Conservation (phyloP, 352 stramenopile species). For the Phytophthora litchii region DNA sequence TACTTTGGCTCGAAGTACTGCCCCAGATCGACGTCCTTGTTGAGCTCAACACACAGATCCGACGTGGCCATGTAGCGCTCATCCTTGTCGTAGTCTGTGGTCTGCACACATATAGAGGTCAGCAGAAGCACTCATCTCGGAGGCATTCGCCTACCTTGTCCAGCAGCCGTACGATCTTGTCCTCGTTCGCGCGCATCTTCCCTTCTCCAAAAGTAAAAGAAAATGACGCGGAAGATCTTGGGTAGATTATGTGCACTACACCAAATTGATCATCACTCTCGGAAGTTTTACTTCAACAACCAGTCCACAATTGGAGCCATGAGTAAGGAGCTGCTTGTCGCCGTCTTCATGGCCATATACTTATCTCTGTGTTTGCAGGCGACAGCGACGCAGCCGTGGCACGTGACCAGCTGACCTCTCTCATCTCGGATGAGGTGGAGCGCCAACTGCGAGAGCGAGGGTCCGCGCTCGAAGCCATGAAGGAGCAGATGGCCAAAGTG, state of each 20-base stretch:
- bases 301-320: constrained; percentile 18
- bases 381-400: constrained; percentile 38
- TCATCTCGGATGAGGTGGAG: constrained; percentile 70
- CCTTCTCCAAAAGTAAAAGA: constrained; percentile 16
- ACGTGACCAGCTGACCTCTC: constrained; percentile 60
- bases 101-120: constrained; percentile 40
- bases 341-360: neutral
- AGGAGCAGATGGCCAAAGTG: constrained; percentile 71
- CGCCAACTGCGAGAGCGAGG: constrained; percentile 56
- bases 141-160: constrained; percentile 58
- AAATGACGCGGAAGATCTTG: constrained; percentile 23
- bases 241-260: constrained; percentile 19
- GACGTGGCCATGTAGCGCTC: constrained; percentile 99
- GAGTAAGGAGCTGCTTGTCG: constrained; percentile 18
- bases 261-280: constrained; percentile 15
- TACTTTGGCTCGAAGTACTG: constrained; percentile 86
- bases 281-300: constrained; percentile 32
- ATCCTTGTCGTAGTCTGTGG: constrained; percentile 95
- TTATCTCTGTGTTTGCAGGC: constrained; percentile 9
- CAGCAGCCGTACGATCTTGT: constrained; percentile 80
- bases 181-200: constrained; percentile 74
- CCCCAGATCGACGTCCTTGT: constrained; percentile 92
- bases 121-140: neutral
- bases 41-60: constrained; percentile 96
- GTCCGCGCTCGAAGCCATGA: constrained; percentile 62